Percentiles rank a stretch among this genome's conserved stretches.
phyloP scores from a whole-genome alignment of 176 grass and related monocot genomes.

The Triticum timopheevii region DNA sequence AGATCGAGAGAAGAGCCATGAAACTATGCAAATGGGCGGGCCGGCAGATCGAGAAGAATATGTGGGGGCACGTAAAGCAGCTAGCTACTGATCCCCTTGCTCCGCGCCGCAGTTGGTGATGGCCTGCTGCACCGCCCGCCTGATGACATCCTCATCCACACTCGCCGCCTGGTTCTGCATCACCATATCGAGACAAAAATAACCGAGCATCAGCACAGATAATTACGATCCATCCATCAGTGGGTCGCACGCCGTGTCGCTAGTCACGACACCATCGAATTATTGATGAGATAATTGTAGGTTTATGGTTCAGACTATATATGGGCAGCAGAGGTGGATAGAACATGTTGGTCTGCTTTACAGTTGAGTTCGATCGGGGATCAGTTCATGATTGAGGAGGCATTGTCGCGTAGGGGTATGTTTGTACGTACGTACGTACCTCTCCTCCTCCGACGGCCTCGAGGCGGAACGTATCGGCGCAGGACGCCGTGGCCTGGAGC shows the following conservation, averaged over 20 bases:
- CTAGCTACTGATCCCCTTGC: conserved; percentile 17
- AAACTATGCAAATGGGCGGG: not conserved
- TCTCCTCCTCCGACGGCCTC: conserved; percentile 74
- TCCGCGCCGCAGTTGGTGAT: conserved; percentile 45
- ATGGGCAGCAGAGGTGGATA: not conserved
- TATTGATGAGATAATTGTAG: not conserved
- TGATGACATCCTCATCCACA: conserved; percentile 61
- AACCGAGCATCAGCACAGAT: conserved; percentile 14
- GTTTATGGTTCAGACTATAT: not conserved
- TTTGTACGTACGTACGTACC: not conserved
- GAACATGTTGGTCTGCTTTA: not conserved
- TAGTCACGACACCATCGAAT: not conserved
- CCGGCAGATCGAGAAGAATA: not conserved
- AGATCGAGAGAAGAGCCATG: not conserved
- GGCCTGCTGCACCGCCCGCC: conserved; percentile 77
- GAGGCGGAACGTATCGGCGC: conserved; percentile 71
- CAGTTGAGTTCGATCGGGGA: not conserved
- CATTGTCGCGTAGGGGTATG: not conserved
- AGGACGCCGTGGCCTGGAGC: conserved; percentile 77
- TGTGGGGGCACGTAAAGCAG: not conserved
- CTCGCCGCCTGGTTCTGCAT: conserved; percentile 42
- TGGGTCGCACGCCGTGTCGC: not conserved
- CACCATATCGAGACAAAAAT: not conserved
- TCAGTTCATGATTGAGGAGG: conserved; percentile 8
- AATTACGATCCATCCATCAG: not conserved